phyloP scores from a whole-genome alignment of 1,139 yeast species.

The Geotrichum carabidarum region DNA sequence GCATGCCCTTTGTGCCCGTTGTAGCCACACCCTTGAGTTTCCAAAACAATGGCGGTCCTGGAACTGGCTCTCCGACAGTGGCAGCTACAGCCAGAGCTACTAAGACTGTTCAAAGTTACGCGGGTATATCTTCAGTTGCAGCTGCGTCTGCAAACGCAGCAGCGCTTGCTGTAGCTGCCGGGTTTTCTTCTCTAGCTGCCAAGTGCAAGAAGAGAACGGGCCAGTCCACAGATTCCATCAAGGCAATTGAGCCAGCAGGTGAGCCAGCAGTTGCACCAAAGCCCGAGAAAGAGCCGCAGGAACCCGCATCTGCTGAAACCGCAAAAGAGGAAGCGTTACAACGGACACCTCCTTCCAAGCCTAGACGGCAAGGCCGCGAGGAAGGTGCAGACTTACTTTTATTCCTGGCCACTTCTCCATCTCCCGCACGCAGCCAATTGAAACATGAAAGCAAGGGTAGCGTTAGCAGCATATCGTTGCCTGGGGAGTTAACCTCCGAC shows the following conservation, averaged over 20 bases:
- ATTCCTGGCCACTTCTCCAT: constrained; percentile 82
- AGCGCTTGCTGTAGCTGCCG: constrained; percentile 4
- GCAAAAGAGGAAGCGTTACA: too few relatives aligned
- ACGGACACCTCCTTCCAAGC: constrained; percentile 25
- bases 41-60: too few relatives aligned
- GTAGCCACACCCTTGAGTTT: too few relatives aligned
- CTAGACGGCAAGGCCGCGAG: constrained; percentile 42
- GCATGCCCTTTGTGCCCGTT: too few relatives aligned
- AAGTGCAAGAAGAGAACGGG: not conserved
- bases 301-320: too few relatives aligned
- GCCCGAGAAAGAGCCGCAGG: too few relatives aligned
- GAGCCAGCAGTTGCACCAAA: too few relatives aligned
- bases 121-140: not conserved
- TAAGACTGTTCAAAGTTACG: too few relatives aligned
- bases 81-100: too few relatives aligned
- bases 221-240: too few relatives aligned
- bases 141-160: constrained; percentile 6
- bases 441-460: constrained; percentile 18
- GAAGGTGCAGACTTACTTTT: constrained; percentile 81
- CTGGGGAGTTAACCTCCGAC: not conserved
- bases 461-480: not conserved
- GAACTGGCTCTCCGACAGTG: too few relatives aligned
- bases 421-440: constrained; percentile 47
- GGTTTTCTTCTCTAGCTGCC: not conserved
- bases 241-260: too few relatives aligned